Evolutionary conservation across 177 flowering plant species (phyloP), one percentile per base, ranked within the genome.

Genomic region (Vitis hybrid): DNA sequence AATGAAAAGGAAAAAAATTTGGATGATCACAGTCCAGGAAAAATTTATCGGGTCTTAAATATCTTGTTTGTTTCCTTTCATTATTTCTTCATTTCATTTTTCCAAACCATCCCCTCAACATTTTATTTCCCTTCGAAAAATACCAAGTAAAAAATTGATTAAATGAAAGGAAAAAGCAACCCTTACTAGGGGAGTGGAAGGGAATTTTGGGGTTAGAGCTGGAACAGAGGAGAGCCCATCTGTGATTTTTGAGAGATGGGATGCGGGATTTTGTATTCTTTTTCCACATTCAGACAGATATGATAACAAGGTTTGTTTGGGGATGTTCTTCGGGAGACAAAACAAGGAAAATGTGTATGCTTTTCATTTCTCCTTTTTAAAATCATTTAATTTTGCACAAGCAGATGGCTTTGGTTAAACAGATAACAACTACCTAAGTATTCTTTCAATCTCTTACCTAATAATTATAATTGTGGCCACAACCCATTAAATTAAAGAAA

Each of bases 341-440:
- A 56, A 10, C 58, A 47, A 59, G 8, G 17, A 57, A 1, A 28
- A 33, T 47, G 22, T 12, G 24, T 8, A 47, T 69, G 47, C 8
- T 1, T 11, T 44, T 58, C 2, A 58, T 11, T 12, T 59, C 4
- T 59, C 2, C 3, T 59, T 24, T 19, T 22, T 22, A 7, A 31
- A 24, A 38, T 31, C 2, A 52, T 56, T 55, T 33, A 33, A 66
- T 47, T 54, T 28, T 67, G 53, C 44, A 63, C 50, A 69, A 38
- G 77, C 68, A 56, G 81, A 75, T 75, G 44, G 65, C 72, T 75
- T 28, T 74, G 76, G 76, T 77, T 74, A 71, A 77, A 78, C 78
- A 69, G 66, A 71, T 61, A 50, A 49, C 78, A 84, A 73, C 80
- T 69, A 83, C 75, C 55, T 68, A 24, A 28, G n/a, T n/a, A n/a